Evolutionary conservation across 1,284 basidiomycete genomes (phyloP).

Genomic region (Termitomyces sp.): DNA sequence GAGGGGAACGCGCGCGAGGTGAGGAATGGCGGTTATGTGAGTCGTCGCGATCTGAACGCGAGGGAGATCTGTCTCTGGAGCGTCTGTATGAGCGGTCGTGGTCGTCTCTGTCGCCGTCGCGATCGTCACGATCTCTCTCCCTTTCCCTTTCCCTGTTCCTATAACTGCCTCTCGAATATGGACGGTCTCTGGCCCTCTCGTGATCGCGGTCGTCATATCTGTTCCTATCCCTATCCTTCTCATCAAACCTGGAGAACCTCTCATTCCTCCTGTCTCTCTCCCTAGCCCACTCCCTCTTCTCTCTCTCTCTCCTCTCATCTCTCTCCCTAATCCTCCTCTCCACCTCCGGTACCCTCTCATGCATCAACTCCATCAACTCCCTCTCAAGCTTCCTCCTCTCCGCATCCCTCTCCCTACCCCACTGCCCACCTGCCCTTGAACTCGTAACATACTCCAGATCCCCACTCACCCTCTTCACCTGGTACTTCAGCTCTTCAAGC

Average conservation of each 20-base stretch:
- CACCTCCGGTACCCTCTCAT: conserved; percentile 89
- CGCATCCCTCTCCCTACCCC: conserved; percentile 71
- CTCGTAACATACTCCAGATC: conserved; percentile 89
- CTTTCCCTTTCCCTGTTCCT: conserved; percentile 17
- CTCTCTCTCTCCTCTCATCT: conserved; percentile 71
- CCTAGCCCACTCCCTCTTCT: conserved; percentile 74
- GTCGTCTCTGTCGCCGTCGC: conserved; percentile 31
- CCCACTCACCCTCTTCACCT: conserved; percentile 86
- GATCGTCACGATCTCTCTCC: conserved; percentile 15
- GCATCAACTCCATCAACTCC: conserved; percentile 83
- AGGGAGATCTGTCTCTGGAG: conserved; percentile 23
- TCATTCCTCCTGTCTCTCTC: conserved; percentile 88
- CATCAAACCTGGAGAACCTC: conserved; percentile 48
- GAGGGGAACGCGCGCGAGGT: conserved; percentile 37
- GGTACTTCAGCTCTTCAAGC: conserved; percentile 83
- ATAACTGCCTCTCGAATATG: conserved; percentile 25
- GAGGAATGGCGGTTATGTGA: conserved; percentile 29
- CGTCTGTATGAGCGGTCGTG: conserved; percentile 28
- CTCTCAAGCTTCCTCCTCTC: conserved; percentile 87
- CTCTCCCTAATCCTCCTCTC: conserved; percentile 82
- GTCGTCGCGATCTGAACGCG: conserved; percentile 21
- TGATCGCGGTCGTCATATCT: conserved; percentile 41
- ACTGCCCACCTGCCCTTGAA: conserved; percentile 47
- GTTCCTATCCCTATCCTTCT: conserved; percentile 31
- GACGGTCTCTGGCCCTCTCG: conserved; percentile 31